These are phyloP conservation scores for Alternaria infectoria DNA, from an alignment of 2,329 filamentous ascomycete genomes.

Conservation along the genomic window DNA sequence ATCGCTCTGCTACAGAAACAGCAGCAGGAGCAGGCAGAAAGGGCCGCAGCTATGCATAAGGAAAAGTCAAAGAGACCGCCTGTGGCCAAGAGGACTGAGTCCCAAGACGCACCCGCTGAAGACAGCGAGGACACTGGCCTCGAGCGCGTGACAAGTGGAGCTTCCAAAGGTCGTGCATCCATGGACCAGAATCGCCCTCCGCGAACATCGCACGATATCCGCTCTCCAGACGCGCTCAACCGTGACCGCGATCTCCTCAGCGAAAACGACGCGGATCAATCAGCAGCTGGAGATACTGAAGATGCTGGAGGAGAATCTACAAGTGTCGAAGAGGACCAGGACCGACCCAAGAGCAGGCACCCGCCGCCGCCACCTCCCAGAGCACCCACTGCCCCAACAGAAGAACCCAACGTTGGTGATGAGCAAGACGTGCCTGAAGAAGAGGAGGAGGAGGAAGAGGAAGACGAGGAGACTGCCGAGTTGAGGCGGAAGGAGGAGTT, in stretches of 20 bases:
- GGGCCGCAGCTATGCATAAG: conserved; percentile 80
- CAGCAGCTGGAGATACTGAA: conserved; percentile 66
- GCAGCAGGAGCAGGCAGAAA: conserved; percentile 84
- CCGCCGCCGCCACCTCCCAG: conserved; percentile 23
- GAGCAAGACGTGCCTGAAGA: conserved; percentile 60
- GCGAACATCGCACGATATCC: conserved; percentile 47
- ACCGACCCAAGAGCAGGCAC: conserved; percentile 49
- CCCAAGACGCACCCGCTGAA: conserved; percentile 42
- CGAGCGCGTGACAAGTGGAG: conserved; percentile 46
- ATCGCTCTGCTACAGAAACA: conserved; percentile 94
- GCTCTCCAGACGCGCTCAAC: conserved; percentile 47
- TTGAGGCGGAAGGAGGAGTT: conserved; percentile 84
- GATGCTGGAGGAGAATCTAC: conserved; percentile 68
- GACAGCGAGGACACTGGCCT: conserved; percentile 46
- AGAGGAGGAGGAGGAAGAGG: conserved; percentile 71
- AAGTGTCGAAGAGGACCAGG: conserved; percentile 77
- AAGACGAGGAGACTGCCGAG: conserved; percentile 88
- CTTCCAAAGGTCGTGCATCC: conserved; percentile 46
- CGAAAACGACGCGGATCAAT: conserved; percentile 71
- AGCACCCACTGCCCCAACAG: conserved; percentile 49
- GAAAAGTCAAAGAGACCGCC: conserved; percentile 81
- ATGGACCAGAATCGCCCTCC: conserved; percentile 50
- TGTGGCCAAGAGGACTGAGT: conserved; percentile 67
- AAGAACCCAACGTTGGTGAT: conserved; percentile 56
- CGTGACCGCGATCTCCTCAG: conserved; percentile 62